Evolutionary conservation across 768 basidiomycete species (phyloP), one percentile per base, ranked within the genome.

Genomic region (Agaricus bisporus): DNA sequence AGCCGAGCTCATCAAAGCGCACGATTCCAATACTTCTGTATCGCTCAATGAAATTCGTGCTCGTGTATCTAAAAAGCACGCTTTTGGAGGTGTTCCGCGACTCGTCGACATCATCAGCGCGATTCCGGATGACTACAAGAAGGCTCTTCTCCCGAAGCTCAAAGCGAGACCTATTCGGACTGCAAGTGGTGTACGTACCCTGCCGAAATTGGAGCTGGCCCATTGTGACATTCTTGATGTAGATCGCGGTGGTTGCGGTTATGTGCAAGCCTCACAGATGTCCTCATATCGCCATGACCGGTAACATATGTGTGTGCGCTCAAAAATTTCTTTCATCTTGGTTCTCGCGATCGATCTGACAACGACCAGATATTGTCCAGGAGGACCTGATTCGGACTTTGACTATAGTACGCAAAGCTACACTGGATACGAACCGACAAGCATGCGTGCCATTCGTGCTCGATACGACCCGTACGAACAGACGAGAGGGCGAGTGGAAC

Each of bases 231-330:
- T n/a, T 46, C 43, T 51, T 48, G 46, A 53, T 42, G 3, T 55
- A 95, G 93, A 95, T 98, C 55, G 97, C 95, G 14, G 95, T 98
- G 20, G 97, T 99, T 12, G 97, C 97, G 8, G 95, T 99, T n/a
- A 99, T 99, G 97, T 95, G 94, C 75, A 99, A 98, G 65, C 97
- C 97, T 1, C 97, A 99, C 75, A 82, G 97, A 50, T 99, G 97
- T 75, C 97, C 97, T 4, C 97, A 99, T 72, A 98, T 99, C 52
- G 97, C 97, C 7, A 97, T 99, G 92, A 99, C 97, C 0, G 97
- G 97, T 26, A 99, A 99, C 63, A 98, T 99, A 53, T 99, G 97
- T 71, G 97, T 99, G 86, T 95, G 69, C 59, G 88, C 73, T 20
- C 37, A 15, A 32, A 12, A 8, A 12, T 18, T 22, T 35, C 32